Percentiles rank a stretch among this genome's conserved stretches.
phyloP scores from a whole-genome alignment of 1,284 basidiomycete genomes.

The Sporisorium exsertum region DNA sequence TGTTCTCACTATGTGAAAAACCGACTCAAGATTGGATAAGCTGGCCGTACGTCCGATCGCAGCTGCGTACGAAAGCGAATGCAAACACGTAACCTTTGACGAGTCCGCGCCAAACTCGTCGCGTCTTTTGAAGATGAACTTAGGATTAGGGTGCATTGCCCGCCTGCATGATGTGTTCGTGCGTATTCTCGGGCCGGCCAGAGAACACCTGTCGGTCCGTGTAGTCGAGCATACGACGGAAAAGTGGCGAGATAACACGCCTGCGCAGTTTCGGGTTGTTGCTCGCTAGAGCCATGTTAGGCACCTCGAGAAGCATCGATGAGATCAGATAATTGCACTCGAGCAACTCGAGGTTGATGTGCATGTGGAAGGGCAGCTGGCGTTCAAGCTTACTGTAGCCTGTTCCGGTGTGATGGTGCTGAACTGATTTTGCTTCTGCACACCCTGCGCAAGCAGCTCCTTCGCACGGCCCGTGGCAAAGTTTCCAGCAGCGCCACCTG shows the following conservation, averaged over 20 bases:
- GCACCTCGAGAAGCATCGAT: constrained; percentile 98
- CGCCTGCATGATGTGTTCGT: constrained; percentile 99
- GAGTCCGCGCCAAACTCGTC: no score
- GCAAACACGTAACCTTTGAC: no score
- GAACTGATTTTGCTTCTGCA: constrained; percentile 87
- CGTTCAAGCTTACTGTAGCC: constrained; percentile 96
- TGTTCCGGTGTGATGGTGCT: constrained; percentile 86
- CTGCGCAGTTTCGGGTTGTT: constrained; percentile 82
- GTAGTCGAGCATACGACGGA: constrained; percentile 94
- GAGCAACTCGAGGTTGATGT: constrained; percentile 97
- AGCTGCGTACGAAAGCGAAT: no score
- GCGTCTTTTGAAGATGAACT: no score
- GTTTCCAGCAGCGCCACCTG: constrained; percentile 91
- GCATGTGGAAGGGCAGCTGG: constrained; percentile 99
- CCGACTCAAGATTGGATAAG: no score
- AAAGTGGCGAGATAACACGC: constrained; percentile 91
- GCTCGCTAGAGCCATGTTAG: constrained; percentile 90
- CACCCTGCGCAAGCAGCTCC: constrained; percentile 95
- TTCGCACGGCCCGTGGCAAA: constrained; percentile 94
- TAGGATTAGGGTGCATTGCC: constrained; percentile 93
- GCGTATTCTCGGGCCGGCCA: constrained; percentile 96
- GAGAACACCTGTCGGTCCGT: constrained; percentile 98
- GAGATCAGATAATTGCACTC: constrained; percentile 98
- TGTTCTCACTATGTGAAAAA: constrained; percentile 55
- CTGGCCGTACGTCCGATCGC: no score